Percentiles rank a stretch among this genome's conserved stretches.
Evolutionary conservation across 768 basidiomycete genomes (phyloP).

Genomic region (Mycena haematopus): DNA sequence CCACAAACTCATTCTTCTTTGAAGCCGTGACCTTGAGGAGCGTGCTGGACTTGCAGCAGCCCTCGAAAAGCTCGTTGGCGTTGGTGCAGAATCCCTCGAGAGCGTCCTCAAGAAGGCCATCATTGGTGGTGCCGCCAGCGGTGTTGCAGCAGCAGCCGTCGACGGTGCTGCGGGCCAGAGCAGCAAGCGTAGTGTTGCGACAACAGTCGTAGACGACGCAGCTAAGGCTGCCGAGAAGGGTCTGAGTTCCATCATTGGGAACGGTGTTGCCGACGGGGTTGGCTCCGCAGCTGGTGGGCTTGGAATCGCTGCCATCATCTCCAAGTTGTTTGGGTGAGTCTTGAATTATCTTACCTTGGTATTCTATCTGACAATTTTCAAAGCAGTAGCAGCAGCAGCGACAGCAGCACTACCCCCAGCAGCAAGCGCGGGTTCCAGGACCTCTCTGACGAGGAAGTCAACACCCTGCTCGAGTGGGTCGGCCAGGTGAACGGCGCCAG

Average conservation of each 20-base stretch:
- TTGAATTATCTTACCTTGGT: neutral
- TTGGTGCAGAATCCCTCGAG: slow-evolving; percentile 17
- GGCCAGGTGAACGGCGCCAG: neutral
- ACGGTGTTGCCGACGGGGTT: slow-evolving; percentile 15
- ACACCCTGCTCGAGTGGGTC: slow-evolving; percentile 23
- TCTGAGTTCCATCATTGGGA: slow-evolving; percentile 8
- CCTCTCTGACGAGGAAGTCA: slow-evolving; percentile 21
- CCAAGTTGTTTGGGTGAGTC: slow-evolving; percentile 22
- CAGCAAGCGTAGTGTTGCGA: slow-evolving; percentile 9
- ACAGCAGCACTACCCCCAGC: neutral
- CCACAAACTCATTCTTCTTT: neutral
- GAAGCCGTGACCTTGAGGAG: slow-evolving; percentile 20
- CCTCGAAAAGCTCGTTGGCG: slow-evolving; percentile 17
- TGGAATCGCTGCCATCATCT: slow-evolving; percentile 19
- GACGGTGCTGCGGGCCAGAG: slow-evolving; percentile 6
- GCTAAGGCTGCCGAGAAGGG: slow-evolving; percentile 15
- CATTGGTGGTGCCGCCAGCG: slow-evolving; percentile 21
- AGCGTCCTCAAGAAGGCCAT: slow-evolving; percentile 22
- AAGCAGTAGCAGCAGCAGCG: neutral
- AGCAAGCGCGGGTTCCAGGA: slow-evolving; percentile 16
- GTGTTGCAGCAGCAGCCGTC: slow-evolving; percentile 13
- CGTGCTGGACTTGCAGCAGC: neutral
- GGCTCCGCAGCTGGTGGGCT: slow-evolving; percentile 21
- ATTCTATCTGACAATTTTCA: neutral
- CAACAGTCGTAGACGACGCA: slow-evolving; percentile 14